These are phyloP conservation scores for Mollisiaceae sp. DNA, from an alignment of 2,329 filamentous ascomycete species.

Conservation along the genomic window DNA sequence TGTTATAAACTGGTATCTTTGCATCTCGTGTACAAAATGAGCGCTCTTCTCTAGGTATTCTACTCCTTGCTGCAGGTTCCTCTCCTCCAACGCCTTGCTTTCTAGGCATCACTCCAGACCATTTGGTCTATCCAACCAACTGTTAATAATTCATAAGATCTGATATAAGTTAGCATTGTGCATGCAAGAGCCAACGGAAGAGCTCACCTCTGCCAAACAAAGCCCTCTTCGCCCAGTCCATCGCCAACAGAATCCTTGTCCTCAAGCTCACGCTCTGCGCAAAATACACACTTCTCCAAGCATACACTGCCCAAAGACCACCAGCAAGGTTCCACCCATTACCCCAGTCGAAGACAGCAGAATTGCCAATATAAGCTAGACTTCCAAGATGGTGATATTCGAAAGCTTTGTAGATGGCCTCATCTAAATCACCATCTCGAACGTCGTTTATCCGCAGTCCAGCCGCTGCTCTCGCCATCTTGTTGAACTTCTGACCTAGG, in stretches of 20 bases:
- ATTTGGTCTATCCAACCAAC: background rate
- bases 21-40: constrained; percentile 1
- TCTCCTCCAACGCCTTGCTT: background rate
- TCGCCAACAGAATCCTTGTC: constrained; percentile 85
- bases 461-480: constrained; percentile 77
- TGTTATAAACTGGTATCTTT: background rate
- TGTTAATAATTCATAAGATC: constrained; percentile 34
- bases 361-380: constrained; percentile 94
- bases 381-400: constrained; percentile 92
- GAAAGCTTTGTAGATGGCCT: constrained; percentile 91
- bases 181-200: background rate
- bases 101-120: background rate
- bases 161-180: constrained; percentile 19
- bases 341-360: constrained; percentile 89
- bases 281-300: constrained; percentile 97
- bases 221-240: constrained; percentile 98
- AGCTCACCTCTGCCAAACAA: constrained; percentile 86
- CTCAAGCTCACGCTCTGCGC: constrained; percentile 94
- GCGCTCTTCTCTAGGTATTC: background rate
- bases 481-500: constrained; percentile 92
- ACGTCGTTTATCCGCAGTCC: constrained; percentile 82
- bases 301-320: constrained; percentile 89
- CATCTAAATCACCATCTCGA: constrained; percentile 87
- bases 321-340: constrained; percentile 79
- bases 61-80: background rate